Base-by-base conservation (phyloP, 164 flowering plant species). In the Chloranthus sessilifolius region DNA sequence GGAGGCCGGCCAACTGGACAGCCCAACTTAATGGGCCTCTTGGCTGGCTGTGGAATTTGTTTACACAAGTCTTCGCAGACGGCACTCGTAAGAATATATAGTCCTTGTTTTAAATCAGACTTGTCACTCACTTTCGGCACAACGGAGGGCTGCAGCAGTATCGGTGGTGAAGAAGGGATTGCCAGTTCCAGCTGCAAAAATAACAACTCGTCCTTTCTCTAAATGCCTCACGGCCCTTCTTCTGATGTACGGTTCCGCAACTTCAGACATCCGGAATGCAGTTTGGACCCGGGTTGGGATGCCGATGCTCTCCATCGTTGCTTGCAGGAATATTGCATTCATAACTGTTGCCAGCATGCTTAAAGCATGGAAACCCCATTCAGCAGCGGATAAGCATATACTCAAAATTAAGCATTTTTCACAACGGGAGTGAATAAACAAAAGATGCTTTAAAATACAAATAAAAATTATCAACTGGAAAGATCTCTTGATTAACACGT, bases 111-210 rank as follows among this genome's bases (percentile, higher is more conserved):
- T n/a, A n/a, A n/a, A n/a, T n/a, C n/a, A n/a, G n/a, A n/a, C n/a
- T n/a, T n/a, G n/a, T 19, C n/a, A 65, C 95, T 78, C 65, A 92
- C 99, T 92, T 70, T 92, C 97, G 7, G 97, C 99, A 75, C 91
- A 81, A 21, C 99, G 95, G 34, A 92, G 95, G 54, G 99, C 95
- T 25, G 99, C 99, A 37, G 99, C 99, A 20, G 99, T 92, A 60
- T 92, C 99, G 12, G 99, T 92, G 15, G 99, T 86, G 76, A 92
- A 92, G 74, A 92, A 92, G n/a, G 99, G 99, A 68, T 92, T 92
- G 22, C 99, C 99, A 43, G 89, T 92, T 69, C 99, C 99, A 35
- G 99, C 99, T 9, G 99, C 99, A 73, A 92, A 92, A 45, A 92
- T 92, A 15, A 92, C 97, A 28, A 88, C 99, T 52, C 99, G 69